Percentiles rank a stretch among this genome's conserved stretches.
Evolutionary conservation across 495 filamentous ascomycete genomes (phyloP).

Genomic region (Rhizodiscina lignyota): DNA sequence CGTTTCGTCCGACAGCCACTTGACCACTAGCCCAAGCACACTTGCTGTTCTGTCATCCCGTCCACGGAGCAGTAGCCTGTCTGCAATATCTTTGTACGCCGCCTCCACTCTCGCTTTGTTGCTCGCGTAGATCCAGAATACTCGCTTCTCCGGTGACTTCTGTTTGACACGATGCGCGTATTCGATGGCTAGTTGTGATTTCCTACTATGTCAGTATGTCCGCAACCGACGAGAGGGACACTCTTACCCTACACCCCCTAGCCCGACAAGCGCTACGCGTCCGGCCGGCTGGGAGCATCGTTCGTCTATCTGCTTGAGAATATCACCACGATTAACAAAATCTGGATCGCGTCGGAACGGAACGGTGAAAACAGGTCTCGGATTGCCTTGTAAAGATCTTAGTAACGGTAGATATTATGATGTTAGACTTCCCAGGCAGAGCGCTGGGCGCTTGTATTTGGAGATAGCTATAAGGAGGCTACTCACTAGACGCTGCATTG

Average conservation of each 20-base stretch:
- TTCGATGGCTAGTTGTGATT: neutral
- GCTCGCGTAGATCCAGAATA: neutral
- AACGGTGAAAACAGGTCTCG: slow-evolving; percentile 1
- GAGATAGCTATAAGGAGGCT: too few relatives aligned
- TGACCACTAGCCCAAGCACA: neutral
- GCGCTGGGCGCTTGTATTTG: too few relatives aligned
- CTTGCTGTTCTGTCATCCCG: neutral
- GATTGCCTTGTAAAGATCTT: too few relatives aligned
- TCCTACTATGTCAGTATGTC: neutral
- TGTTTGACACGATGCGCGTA: neutral
- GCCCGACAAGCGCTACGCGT: slow-evolving; percentile 16
- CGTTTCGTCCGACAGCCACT: neutral
- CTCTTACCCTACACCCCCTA: slow-evolving; percentile 20
- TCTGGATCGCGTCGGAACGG: slow-evolving; percentile 10
- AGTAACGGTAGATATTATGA: too few relatives aligned
- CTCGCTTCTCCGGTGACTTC: neutral
- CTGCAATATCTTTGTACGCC: neutral
- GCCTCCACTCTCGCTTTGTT: neutral
- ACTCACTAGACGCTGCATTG: too few relatives aligned
- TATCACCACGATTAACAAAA: slow-evolving; percentile 6
- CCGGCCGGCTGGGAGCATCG: slow-evolving; percentile 3
- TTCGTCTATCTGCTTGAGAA: slow-evolving; percentile 6
- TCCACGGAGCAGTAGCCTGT: neutral
- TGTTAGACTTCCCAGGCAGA: too few relatives aligned
- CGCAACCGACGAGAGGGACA: neutral